Percentiles rank a stretch among this genome's conserved stretches.
phyloP scores from a whole-genome alignment of 805 yeast species.

The Saturnispora diversa region DNA sequence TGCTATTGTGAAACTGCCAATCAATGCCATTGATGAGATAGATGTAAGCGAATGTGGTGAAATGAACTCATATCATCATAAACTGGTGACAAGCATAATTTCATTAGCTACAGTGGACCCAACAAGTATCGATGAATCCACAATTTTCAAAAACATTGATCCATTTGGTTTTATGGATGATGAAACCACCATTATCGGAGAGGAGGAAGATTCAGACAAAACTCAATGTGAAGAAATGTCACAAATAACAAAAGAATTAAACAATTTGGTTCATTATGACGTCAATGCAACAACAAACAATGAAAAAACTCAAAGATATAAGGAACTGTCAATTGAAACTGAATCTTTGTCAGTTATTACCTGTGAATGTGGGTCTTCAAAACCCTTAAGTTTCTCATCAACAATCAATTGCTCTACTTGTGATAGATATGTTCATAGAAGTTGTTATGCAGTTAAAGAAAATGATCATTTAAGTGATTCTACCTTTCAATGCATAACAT shows the following conservation, averaged over 20 bases:
- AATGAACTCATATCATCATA: constrained; percentile 21
- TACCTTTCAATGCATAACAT: constrained; percentile 17
- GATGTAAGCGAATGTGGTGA: constrained; percentile 22
- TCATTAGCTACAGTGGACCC: constrained; percentile 26
- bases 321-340: no score
- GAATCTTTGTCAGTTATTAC: no score
- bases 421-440: constrained; percentile 15
- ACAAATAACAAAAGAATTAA: constrained; percentile 21
- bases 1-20: constrained; percentile 33
- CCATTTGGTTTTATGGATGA: constrained; percentile 20
- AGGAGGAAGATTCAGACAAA: not conserved
- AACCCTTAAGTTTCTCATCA: constrained; percentile 11
- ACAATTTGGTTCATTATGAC: constrained; percentile 10
- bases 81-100: constrained; percentile 20
- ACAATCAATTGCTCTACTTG: constrained; percentile 19
- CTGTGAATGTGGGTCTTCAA: constrained; percentile 20
- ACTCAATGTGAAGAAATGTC: constrained; percentile 13
- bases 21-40: constrained; percentile 16
- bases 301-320: constrained; percentile 12
- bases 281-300: not conserved
- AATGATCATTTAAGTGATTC: not conserved
- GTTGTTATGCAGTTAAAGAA: constrained; percentile 16
- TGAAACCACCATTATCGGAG: constrained; percentile 4
- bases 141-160: constrained; percentile 23
- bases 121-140: constrained; percentile 25